These are phyloP conservation scores for Epicoccum sorghinum DNA, from an alignment of 2,329 filamentous ascomycete genomes.

Conservation along the genomic window DNA sequence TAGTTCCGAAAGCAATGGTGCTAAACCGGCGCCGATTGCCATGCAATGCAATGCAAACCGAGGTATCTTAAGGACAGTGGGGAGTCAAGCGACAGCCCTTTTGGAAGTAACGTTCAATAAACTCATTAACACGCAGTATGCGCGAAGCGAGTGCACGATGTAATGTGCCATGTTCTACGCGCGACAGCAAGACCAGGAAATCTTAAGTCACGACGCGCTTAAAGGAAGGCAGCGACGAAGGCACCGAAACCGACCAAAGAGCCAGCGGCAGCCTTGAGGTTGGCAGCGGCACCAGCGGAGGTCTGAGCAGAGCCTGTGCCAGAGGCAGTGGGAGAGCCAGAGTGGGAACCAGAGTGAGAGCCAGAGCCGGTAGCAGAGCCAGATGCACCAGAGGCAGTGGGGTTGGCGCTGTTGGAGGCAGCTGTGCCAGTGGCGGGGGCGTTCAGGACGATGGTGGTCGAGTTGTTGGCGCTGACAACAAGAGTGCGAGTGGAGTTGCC, in stretches of 20 bases:
- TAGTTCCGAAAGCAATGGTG: conserved; percentile 17
- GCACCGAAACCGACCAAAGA: conserved; percentile 44
- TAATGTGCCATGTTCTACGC: conserved; percentile 16
- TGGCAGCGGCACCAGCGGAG: conserved; percentile 36
- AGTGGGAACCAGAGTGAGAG: neutral
- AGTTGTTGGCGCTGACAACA: conserved; percentile 45
- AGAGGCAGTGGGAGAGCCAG: conserved; percentile 12
- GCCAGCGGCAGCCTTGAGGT: conserved; percentile 39
- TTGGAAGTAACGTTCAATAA: conserved; percentile 10
- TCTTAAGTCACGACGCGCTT: conserved; percentile 24
- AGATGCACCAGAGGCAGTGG: conserved; percentile 19
- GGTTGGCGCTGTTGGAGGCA: neutral
- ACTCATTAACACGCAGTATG: conserved; percentile 3
- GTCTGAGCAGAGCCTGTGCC: conserved; percentile 18
- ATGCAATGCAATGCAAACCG: conserved; percentile 33
- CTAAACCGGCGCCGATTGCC: conserved; percentile 31
- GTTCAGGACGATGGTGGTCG: conserved; percentile 36
- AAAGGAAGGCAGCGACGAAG: conserved; percentile 47
- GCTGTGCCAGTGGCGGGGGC: conserved; percentile 14
- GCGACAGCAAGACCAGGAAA: conserved; percentile 8
- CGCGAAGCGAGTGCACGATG: conserved; percentile 26
- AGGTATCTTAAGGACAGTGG: conserved; percentile 42
- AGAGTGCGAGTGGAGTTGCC: conserved; percentile 38
- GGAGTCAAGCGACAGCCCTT: conserved; percentile 17
- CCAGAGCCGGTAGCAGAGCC: conserved; percentile 21